Evolutionary conservation across 805 yeast species (phyloP), one percentile per base, ranked within the genome.

Genomic region (Lipomyces yamanashiensis): DNA sequence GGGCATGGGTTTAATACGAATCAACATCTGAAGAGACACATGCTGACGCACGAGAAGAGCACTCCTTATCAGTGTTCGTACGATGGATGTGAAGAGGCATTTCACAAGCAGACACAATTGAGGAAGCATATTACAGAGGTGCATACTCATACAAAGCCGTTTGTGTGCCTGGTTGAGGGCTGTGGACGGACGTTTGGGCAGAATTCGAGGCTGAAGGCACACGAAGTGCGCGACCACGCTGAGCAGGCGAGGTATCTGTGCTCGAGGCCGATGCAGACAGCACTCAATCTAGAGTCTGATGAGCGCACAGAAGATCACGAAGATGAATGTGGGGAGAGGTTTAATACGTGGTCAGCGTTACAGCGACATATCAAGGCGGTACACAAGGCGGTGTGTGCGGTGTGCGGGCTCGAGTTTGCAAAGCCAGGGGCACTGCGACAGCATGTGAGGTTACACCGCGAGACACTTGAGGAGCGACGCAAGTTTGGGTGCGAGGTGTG

Each of bases 21-120:
- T 57, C 98, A 95, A 76, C 98, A 92, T 72, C 78, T 91, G 61
- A 84, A 82, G 66, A 81, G 97, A 58, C 99, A 95, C 74, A 91
- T 87, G 75, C 81, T 84, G 44, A 88, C 96, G 1, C 98, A 95
- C 74, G 85, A 85, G 3, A 81, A 82, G 67, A 83, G 90, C 40
- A 59, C 48, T 54, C 68, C 68, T 0, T 87, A 86, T 71, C 64
- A 67, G 28, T 91, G 97, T 74, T 70, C 81, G 1, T 78, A 81
- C 67, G 87, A 81, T 28, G 84, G 80, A 1, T 95, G 99, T 72
- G 67, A 70, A 0, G 90, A 85, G 68, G 74, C 85, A 0, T 93
- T 91, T 71, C 83, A 86, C 71, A 88, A 88, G 69, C 90, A 88
- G 74, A 90, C 89, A 63, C 86, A 90, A 15, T 78, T 91, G 62